A percentile compares a stretch with the other conserved stretches of the same genome.
Conservation (phyloP, 2,329 filamentous ascomycete genomes). For the Chalaropsis ovoidea region DNA sequence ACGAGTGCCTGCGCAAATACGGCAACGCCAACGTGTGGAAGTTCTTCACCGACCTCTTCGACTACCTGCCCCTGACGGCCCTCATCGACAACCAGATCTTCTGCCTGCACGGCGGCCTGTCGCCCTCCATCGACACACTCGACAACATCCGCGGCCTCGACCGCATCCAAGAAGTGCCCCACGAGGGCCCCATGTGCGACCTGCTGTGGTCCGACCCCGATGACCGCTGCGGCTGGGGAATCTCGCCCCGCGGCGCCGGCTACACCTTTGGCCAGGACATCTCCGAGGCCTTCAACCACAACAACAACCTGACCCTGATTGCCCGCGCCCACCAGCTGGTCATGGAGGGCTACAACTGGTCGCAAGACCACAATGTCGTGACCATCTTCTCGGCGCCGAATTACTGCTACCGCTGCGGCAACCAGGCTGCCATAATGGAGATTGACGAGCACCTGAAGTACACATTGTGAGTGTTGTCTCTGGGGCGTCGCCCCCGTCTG, state of each 20-base stretch:
- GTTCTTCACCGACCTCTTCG: slow-evolving; percentile 97
- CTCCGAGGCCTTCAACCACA: slow-evolving; percentile 97
- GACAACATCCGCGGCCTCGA: slow-evolving; percentile 93
- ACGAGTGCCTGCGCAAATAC: slow-evolving; percentile 97
- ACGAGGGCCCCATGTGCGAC: slow-evolving; percentile 97
- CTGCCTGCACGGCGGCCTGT: slow-evolving; percentile 92
- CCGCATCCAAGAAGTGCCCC: slow-evolving; percentile 94
- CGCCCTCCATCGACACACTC: slow-evolving; percentile 88
- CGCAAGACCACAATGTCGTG: slow-evolving; percentile 93
- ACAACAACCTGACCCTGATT: slow-evolving; percentile 92
- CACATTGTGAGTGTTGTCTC: slow-evolving; percentile 67
- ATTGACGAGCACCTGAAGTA: slow-evolving; percentile 99
- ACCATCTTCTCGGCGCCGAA: slow-evolving; percentile 94
- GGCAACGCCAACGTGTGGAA: slow-evolving; percentile 99
- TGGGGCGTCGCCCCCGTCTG: background rate
- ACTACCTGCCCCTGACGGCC: slow-evolving; percentile 92
- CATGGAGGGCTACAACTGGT: slow-evolving; percentile 99
- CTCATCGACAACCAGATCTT: slow-evolving; percentile 99
- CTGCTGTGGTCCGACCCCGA: slow-evolving; percentile 97
- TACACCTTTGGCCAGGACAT: slow-evolving; percentile 97
- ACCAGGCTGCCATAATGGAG: slow-evolving; percentile 99
- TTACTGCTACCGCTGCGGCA: slow-evolving; percentile 98
- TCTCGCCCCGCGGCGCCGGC: slow-evolving; percentile 85
- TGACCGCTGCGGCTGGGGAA: slow-evolving; percentile 91
- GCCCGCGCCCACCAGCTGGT: slow-evolving; percentile 95